These are phyloP conservation scores for Entoloma clypeatum DNA, from an alignment of 1,284 basidiomycete species.

Conservation along the genomic window DNA sequence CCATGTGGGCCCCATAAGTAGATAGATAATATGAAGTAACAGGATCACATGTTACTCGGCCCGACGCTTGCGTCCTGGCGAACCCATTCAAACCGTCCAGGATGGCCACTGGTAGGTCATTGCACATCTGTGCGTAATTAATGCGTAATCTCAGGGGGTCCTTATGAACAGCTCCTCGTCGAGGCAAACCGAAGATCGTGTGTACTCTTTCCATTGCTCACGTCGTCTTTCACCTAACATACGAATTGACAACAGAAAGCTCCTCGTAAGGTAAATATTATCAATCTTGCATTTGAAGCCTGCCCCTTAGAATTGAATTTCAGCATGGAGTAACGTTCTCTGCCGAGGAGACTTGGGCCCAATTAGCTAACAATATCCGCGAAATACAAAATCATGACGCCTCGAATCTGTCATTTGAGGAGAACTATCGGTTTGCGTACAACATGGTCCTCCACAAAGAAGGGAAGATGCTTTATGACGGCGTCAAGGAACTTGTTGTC, in stretches of 20 bases:
- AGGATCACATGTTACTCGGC: too few relatives aligned
- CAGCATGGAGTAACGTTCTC: conserved; percentile 70
- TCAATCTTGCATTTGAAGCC: not conserved
- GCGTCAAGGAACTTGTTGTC: conserved; percentile 75
- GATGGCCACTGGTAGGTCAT: conserved; percentile 41
- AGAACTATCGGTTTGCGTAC: conserved; percentile 93
- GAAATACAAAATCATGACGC: conserved; percentile 97
- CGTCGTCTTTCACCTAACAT: conserved; percentile 7
- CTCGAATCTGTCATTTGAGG: conserved; percentile 91
- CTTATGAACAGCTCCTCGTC: conserved; percentile 43
- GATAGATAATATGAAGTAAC: too few relatives aligned
- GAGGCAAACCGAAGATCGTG: conserved; percentile 48
- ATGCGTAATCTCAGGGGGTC: too few relatives aligned
- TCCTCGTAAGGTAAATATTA: conserved; percentile 32
- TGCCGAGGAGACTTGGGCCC: conserved; percentile 71
- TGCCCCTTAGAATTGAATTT: conserved; percentile 1
- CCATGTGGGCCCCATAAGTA: too few relatives aligned
- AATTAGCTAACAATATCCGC: conserved; percentile 79
- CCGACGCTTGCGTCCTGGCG: not conserved
- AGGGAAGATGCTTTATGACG: conserved; percentile 87
- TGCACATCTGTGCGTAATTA: conserved; percentile 4
- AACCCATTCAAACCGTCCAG: not conserved
- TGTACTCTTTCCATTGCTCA: conserved; percentile 25
- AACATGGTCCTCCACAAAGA: conserved; percentile 89
- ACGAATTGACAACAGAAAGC: conserved; percentile 32